Evolutionary conservation across 208 protist species (phyloP).

Genomic region (Crithidia acanthocephali): DNA sequence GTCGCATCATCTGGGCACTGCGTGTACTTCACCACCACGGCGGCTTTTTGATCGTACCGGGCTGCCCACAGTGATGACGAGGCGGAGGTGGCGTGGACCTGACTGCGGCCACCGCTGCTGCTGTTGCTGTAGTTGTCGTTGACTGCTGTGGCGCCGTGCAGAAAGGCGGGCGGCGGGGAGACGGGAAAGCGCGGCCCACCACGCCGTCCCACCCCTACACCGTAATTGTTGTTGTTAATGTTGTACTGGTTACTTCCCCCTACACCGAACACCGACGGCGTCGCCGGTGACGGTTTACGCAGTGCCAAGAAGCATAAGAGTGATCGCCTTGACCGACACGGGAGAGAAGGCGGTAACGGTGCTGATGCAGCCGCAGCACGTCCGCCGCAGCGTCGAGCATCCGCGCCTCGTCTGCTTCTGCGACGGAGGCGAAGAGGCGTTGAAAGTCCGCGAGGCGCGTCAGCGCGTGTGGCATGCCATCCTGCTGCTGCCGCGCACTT

Average conservation of each 20-base stretch:
- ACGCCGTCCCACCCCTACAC: neutral
- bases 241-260: neutral
- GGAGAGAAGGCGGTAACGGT: conserved; percentile 48
- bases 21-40: conserved; percentile 53
- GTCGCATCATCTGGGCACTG: conserved; percentile 58
- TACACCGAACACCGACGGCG: neutral
- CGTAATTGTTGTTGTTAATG: conserved; percentile 1
- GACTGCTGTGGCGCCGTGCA: too few relatives aligned
- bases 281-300: conserved; percentile 20
- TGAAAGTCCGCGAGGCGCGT: neutral
- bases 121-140: neutral
- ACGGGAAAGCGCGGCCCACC: neutral
- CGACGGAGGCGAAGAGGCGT: conserved; percentile 6
- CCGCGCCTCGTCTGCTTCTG: conserved; percentile 16
- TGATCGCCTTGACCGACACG: conserved; percentile 51
- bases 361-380: conserved; percentile 29
- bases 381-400: conserved; percentile 31
- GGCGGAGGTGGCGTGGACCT: neutral
- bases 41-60: conserved; percentile 23
- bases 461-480: neutral
- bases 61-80: conserved; percentile 32
- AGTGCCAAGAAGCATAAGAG: conserved; percentile 51
- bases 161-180: neutral
- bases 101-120: neutral
- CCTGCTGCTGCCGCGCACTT: neutral